Conservation (phyloP, 371 early-diverging fungal genomes). For the Rhizomucor miehei region DNA sequence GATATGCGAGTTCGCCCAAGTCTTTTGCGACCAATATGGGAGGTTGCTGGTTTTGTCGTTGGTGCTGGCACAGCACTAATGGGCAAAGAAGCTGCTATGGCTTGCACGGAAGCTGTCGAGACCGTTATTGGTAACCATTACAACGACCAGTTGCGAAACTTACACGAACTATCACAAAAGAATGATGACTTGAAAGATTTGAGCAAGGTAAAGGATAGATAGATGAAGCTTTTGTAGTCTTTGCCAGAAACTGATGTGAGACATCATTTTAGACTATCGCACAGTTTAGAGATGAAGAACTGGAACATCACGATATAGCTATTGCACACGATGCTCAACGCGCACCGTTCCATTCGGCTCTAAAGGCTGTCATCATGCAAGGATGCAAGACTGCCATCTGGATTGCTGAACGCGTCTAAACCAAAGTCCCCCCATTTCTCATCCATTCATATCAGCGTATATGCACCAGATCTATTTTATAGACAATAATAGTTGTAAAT, state of each 20-base stretch:
- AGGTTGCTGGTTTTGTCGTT: conserved; percentile 82
- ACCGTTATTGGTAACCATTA: conserved; percentile 97
- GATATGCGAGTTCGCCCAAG: conserved; percentile 86
- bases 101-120: conserved; percentile 98
- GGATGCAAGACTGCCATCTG: conserved; percentile 87
- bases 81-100: conserved; percentile 96
- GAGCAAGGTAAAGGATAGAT: conserved; percentile 45
- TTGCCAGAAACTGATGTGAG: background rate
- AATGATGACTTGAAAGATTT: conserved; percentile 53
- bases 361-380: conserved; percentile 71
- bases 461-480: no score
- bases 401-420: conserved; percentile 54
- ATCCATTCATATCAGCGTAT: no score
- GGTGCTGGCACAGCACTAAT: conserved; percentile 88
- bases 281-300: conserved; percentile 92
- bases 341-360: conserved; percentile 73
- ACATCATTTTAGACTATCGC: conserved; percentile 47
- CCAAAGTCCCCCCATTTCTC: no score
- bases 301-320: conserved; percentile 93
- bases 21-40: conserved; percentile 83
- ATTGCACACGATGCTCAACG: conserved; percentile 83
- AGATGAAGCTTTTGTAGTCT: background rate
- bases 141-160: conserved; percentile 84
- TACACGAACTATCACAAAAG: conserved; percentile 54
- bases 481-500: no score